A percentile compares a stretch with the other conserved stretches of the same genome.
These are phyloP conservation scores for Lasiodiplodia sp. DNA, from an alignment of 2,329 filamentous ascomycete species.

Conservation along the genomic window DNA sequence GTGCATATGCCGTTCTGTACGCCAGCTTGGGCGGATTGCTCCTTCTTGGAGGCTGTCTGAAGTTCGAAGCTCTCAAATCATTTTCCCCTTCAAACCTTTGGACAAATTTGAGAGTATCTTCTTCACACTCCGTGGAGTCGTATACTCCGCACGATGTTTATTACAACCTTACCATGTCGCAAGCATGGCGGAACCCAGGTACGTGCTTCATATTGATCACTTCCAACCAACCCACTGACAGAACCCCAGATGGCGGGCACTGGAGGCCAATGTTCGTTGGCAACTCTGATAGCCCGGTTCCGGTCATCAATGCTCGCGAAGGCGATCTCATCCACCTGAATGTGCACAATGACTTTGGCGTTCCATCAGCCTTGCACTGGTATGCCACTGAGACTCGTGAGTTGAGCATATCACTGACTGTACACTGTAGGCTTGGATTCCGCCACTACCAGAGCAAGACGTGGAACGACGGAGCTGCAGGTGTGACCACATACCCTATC, in stretches of 20 bases:
- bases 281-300: constrained; percentile 12
- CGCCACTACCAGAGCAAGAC: constrained; percentile 8
- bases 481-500: constrained; percentile 2
- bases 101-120: neutral
- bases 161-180: constrained; percentile 7
- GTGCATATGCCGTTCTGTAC: neutral
- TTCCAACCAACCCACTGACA: neutral
- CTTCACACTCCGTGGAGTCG: neutral
- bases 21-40: neutral
- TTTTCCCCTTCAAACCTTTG: neutral
- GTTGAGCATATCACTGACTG: neutral
- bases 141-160: neutral
- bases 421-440: neutral
- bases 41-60: neutral
- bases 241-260: neutral
- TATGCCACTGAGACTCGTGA: neutral
- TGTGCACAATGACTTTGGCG: constrained; percentile 12
- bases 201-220: neutral
- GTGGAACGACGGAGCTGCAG: constrained; percentile 2
- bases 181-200: constrained; percentile 9
- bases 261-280: constrained; percentile 24
- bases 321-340: constrained; percentile 12
- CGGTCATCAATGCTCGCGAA: constrained; percentile 4
- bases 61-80: neutral
- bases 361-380: constrained; percentile 19